phyloP scores from a whole-genome alignment of 1,139 yeast species.

The Pichia sp. region DNA sequence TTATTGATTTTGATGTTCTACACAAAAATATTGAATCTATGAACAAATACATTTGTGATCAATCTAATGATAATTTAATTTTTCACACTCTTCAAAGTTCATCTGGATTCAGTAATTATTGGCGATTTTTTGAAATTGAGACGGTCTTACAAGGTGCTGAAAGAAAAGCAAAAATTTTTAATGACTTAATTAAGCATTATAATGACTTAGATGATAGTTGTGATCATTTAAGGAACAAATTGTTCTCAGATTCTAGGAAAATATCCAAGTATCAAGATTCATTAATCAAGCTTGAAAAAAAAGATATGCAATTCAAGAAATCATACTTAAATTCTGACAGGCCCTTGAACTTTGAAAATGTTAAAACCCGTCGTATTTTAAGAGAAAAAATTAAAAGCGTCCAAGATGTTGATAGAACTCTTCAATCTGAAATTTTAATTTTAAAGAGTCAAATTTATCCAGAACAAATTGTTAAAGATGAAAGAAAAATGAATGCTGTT shows the following conservation, averaged over 20 bases:
- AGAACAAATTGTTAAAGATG: constrained; percentile 19
- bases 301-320: constrained; percentile 1
- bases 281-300: constrained; percentile 3
- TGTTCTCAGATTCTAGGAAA: constrained; percentile 11
- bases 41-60: constrained; percentile 33
- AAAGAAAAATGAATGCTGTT: constrained; percentile 20
- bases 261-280: constrained; percentile 8
- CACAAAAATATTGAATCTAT: constrained; percentile 30
- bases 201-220: constrained; percentile 1
- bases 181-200: constrained; percentile 3
- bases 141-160: constrained; percentile 24
- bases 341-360: constrained; percentile 21
- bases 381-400: constrained; percentile 15
- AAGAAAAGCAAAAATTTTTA: constrained; percentile 1
- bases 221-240: constrained; percentile 2
- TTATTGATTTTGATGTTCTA: constrained; percentile 36
- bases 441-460: constrained; percentile 24
- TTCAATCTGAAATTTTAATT: constrained; percentile 23
- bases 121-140: constrained; percentile 37
- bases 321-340: constrained; percentile 5
- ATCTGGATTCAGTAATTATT: constrained; percentile 29
- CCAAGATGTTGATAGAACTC: constrained; percentile 13
- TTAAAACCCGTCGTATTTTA: constrained; percentile 15
- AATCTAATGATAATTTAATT: constrained; percentile 22
- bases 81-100: constrained; percentile 27